A percentile compares a stretch with the other conserved stretches of the same genome.
Conservation (phyloP, 257 asterid genomes). For the Osmanthus fragrans region DNA sequence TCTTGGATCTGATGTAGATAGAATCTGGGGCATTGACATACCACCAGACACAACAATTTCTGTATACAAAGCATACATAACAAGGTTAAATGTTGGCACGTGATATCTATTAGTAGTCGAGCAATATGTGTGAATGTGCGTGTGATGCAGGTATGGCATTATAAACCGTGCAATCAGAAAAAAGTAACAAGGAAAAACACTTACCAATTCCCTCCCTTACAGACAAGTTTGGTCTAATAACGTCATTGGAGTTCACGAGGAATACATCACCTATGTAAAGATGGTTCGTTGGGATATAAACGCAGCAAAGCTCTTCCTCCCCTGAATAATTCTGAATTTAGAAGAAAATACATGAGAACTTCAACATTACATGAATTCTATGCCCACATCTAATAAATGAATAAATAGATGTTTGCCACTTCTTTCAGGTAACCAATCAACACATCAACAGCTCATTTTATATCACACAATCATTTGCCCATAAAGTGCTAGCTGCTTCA, state of each 20-base stretch:
- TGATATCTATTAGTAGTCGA: not conserved
- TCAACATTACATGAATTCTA: not conserved
- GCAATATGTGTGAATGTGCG: not conserved
- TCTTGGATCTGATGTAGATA: constrained; percentile 19
- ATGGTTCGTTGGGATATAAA: constrained; percentile 11
- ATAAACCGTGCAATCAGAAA: no score
- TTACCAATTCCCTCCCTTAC: constrained; percentile 14
- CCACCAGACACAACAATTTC: constrained; percentile 15
- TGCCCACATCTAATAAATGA: not conserved
- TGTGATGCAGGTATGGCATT: not conserved
- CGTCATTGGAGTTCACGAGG: not conserved
- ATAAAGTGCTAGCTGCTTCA: not conserved
- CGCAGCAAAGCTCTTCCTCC: constrained; percentile 7
- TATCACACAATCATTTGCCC: not conserved
- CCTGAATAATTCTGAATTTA: constrained; percentile 13
- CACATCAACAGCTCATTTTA: not conserved
- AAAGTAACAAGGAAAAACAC: not conserved
- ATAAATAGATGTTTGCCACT: not conserved
- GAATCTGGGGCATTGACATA: constrained; percentile 7
- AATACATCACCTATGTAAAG: constrained; percentile 12
- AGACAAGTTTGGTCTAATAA: constrained; percentile 1
- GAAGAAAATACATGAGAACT: not conserved
- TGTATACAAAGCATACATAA: constrained; percentile 2
- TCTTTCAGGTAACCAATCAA: not conserved
- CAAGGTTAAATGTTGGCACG: not conserved